Conservation (phyloP, 176 grass and related monocot genomes). For the Eleusine indica region DNA sequence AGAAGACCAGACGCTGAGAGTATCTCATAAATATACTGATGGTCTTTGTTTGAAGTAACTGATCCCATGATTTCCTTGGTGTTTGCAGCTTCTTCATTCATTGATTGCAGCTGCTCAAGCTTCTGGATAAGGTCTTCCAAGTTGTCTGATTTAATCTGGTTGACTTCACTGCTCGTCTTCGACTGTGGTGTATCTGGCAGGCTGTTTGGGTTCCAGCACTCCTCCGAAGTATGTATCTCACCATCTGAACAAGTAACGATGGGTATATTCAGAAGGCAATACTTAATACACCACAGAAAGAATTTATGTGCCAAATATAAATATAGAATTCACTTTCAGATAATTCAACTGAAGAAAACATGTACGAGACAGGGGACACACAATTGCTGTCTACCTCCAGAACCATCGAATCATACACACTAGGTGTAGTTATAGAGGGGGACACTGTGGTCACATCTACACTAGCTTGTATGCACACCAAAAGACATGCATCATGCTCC, state of each 20-base stretch:
- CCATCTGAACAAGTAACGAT: slow-evolving; percentile 61
- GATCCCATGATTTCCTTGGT: slow-evolving; percentile 24
- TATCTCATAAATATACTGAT: slow-evolving; percentile 87
- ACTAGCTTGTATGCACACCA: slow-evolving; percentile 50
- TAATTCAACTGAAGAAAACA: slow-evolving; percentile 27
- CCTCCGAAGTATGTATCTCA: slow-evolving; percentile 78
- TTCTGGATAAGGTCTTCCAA: slow-evolving; percentile 76
- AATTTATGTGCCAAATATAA: slow-evolving; percentile 22
- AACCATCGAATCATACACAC: slow-evolving; percentile 32
- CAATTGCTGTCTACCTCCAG: slow-evolving; percentile 30
- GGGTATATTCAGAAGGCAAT: slow-evolving; percentile 38
- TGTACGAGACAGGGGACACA: slow-evolving; percentile 30
- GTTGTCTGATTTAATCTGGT: slow-evolving; percentile 73
- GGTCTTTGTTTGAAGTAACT: slow-evolving; percentile 53
- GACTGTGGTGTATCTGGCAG: slow-evolving; percentile 69
- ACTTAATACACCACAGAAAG: slow-evolving; percentile 21
- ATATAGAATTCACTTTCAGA: slow-evolving; percentile 22
- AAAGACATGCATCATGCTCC: slow-evolving; percentile 57
- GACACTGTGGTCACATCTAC: slow-evolving; percentile 60
- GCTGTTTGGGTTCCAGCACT: slow-evolving; percentile 67
- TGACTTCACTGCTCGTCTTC: slow-evolving; percentile 56
- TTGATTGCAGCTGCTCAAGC: slow-evolving; percentile 62
- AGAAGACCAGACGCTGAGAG: slow-evolving; percentile 73
- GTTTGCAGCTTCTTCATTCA: slow-evolving; percentile 56
- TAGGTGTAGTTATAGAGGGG: slow-evolving; percentile 41